Percentiles rank a stretch among this genome's conserved stretches.
These are phyloP conservation scores for Cladosporium sphaerospermum DNA, from an alignment of 2,329 filamentous ascomycete genomes.

Conservation along the genomic window DNA sequence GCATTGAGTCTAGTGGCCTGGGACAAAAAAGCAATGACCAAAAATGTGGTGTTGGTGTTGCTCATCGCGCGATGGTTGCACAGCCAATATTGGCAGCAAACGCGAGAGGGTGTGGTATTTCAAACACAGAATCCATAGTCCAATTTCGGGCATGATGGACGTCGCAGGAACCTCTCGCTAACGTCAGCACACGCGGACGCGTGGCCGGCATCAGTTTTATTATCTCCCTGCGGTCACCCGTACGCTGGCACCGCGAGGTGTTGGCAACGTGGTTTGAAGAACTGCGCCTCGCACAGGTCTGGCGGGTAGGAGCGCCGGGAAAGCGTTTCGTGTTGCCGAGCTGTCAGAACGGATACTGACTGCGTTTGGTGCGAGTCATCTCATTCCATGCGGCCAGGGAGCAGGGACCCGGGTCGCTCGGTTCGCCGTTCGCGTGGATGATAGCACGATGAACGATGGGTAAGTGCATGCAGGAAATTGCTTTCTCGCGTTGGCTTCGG, in stretches of 20 bases:
- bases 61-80: not conserved
- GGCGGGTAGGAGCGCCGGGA: conserved; percentile 6
- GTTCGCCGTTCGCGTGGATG: conserved; percentile 7
- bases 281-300: conserved; percentile 1
- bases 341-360: conserved; percentile 9
- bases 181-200: not conserved
- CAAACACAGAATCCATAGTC: not conserved
- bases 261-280: conserved; percentile 9
- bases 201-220: not conserved
- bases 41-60: not conserved
- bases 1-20: conserved; percentile 8
- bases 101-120: not conserved
- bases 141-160: not conserved
- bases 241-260: not conserved
- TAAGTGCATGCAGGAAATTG: not conserved
- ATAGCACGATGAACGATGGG: not conserved
- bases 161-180: not conserved
- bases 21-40: not conserved
- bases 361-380: conserved; percentile 11
- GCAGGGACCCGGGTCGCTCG: not conserved
- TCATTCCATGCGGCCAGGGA: not conserved
- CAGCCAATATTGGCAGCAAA: conserved; percentile 6
- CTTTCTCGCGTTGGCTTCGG: not conserved
- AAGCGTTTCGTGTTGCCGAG: conserved; percentile 9
- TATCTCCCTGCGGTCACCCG: conserved; percentile 3